Base-by-base conservation (phyloP, 2,329 filamentous ascomycete species). In the Aspergillus ruber region DNA sequence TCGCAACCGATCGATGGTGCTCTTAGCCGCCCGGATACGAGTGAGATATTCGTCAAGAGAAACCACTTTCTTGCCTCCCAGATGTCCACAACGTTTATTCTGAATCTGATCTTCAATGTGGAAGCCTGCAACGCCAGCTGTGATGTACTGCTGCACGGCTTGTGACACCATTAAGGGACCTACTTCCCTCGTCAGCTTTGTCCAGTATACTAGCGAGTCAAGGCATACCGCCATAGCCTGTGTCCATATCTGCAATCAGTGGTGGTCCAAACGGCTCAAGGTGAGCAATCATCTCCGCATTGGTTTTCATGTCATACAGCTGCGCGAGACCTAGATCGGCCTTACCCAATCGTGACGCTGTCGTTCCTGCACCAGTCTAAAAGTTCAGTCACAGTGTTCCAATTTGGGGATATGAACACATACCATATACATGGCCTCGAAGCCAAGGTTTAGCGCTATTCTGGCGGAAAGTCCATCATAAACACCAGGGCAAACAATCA, bases 391-490 rank as follows among this genome's bases (percentile, higher is more conserved):
- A n/a, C 7, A 15, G 32, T 25, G 7, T 38, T 9, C 9, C n/a
- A 25, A n/a, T 38, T 17, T 5, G 15, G 12, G 17, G 5, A 15
- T 15, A 3, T n/a, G n/a, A 7, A n/a, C 6, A 50, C 71, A 40
- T 66, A 83, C 82, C 83, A 86, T 86, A 68, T 86, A 86, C 35
- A 86, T 62, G 47, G 74, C 77, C 42, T 84, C 77, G 50, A 84
- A 85, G 4, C 82, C 82, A n/a, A 79, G 71, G 38, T 74, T 69
- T 18, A 84, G 70, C 1, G 82, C 82, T 48, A 86, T 77, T 1
- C 83, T 73, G 0, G 83, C 82, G 2, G 80, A 81, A 46, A 85
- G 75, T 10, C 83, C 83, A 70, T 87, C 83, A 58, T 85, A 85
- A 2, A 86, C 82, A 27, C 83, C 83, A 0, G 82, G 83, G 44